These are phyloP conservation scores for Coriolopsis trogii DNA, from an alignment of 1,284 basidiomycete genomes.

Conservation along the genomic window DNA sequence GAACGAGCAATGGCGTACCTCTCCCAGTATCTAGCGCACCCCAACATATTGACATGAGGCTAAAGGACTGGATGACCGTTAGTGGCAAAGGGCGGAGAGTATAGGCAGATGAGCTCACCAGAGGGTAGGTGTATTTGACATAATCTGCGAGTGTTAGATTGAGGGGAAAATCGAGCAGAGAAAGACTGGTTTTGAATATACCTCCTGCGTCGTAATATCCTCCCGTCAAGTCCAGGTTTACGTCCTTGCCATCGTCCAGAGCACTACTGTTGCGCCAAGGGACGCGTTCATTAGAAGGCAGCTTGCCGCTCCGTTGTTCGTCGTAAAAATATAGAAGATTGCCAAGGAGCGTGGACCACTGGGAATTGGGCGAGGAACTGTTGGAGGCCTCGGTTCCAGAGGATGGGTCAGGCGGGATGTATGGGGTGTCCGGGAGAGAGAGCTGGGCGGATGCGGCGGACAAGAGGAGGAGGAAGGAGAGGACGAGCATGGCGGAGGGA, in stretches of 20 bases:
- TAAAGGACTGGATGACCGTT: constrained; percentile 56
- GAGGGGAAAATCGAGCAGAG: background rate
- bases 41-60: constrained; percentile 86
- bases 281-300: constrained; percentile 75
- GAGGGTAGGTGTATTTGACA: constrained; percentile 84
- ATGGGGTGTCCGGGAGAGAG: constrained; percentile 62
- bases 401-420: constrained; percentile 63
- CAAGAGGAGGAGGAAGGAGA: background rate
- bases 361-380: constrained; percentile 57
- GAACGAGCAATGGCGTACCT: constrained; percentile 46
- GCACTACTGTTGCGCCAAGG: constrained; percentile 86
- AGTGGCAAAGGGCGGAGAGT: background rate
- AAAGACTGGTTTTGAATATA: constrained; percentile 36
- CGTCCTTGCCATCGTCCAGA: constrained; percentile 77
- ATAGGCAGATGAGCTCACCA: constrained; percentile 45
- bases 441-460: constrained; percentile 46
- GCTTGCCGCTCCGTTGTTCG: constrained; percentile 81
- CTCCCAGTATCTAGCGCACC: constrained; percentile 82
- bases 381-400: constrained; percentile 56
- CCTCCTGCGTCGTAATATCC: constrained; percentile 94
- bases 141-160: constrained; percentile 57
- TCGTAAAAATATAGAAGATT: constrained; percentile 90
- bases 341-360: constrained; percentile 83
- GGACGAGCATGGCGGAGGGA: background rate
- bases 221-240: constrained; percentile 75